phyloP scores from a whole-genome alignment of 2,329 filamentous ascomycete species.

The Ascochyta koolunga region DNA sequence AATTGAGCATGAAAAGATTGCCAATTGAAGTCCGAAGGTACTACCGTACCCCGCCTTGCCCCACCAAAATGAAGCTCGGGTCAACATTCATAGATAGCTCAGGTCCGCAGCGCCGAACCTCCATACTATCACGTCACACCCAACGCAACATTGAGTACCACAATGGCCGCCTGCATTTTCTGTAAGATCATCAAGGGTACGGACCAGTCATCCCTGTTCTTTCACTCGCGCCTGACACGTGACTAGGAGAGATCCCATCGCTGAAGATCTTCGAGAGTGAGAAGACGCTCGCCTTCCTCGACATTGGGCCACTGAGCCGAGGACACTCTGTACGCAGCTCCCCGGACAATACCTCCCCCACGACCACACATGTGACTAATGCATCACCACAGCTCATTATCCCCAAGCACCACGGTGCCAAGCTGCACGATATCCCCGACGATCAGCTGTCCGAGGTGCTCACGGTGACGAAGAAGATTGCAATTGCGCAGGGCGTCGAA shows the following conservation, averaged over 20 bases:
- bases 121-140: constrained; percentile 32
- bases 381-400: constrained; percentile 79
- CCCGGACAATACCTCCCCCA: background rate
- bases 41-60: constrained; percentile 31
- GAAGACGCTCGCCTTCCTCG: constrained; percentile 92
- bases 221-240: constrained; percentile 10
- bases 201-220: constrained; percentile 2
- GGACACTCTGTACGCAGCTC: constrained; percentile 78
- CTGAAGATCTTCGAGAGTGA: constrained; percentile 97
- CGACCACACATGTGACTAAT: background rate
- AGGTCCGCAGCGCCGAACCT: constrained; percentile 16
- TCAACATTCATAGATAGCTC: constrained; percentile 10
- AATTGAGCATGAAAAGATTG: background rate
- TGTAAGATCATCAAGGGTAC: constrained; percentile 96
- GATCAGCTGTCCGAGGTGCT: constrained; percentile 83
- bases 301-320: constrained; percentile 86
- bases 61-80: constrained; percentile 24
- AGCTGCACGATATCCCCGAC: constrained; percentile 91
- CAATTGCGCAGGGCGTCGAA: constrained; percentile 72
- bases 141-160: constrained; percentile 35
- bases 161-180: constrained; percentile 83
- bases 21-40: background rate
- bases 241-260: constrained; percentile 88
- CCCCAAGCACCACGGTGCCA: constrained; percentile 91
- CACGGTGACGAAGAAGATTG: constrained; percentile 87